Evolutionary conservation across 768 basidiomycete genomes (phyloP), one percentile per base, ranked within the genome.

Genomic region (Suillus luteus): DNA sequence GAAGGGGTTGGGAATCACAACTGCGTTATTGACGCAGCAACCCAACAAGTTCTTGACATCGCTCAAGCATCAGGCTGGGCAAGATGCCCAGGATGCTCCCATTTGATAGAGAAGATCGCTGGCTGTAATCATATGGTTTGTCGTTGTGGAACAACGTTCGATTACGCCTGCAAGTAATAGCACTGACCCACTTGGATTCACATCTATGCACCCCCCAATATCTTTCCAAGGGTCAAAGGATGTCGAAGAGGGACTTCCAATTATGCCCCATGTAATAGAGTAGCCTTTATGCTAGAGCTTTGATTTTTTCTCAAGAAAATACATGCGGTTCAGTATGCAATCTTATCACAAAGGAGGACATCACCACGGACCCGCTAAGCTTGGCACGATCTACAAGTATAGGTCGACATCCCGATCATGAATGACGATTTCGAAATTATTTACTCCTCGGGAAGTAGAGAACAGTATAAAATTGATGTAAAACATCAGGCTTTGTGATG

Each of bases 41-140:
- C 55, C 6, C 55, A 58, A 19, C 55, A 58, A 58, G 55, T 58
- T 2, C 55, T 58, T 17, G 55, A 58, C 3, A 58, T 58, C 17
- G 55, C 55, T 58, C 55, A 58, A 27, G 38, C 55, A 40, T 58
- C 55, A 41, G 55, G 55, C 11, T 58, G 55, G 55, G 55, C 55
- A 4, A 40, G 55, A 58, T 58, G 55, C 55, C 55, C 55, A 40
- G 55, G 55, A 27, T 58, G 55, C 24, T 27, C 55, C 9, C 55
- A 58, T 58, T 27, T 58, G 38, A 58, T 58, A 58, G 55, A 58
- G 17, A 58, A 58, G 55, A 24, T 58, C 38, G 55, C 55, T 40
- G 55, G 55, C 38, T 58, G 55, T 27, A 58, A 58, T 40, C 55
- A 58, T 27, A 58, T 58, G 55, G 15, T 58, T 58, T 58, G 55